Conservation (phyloP, 2,329 filamentous ascomycete species). For the Epichloe elymi region DNA sequence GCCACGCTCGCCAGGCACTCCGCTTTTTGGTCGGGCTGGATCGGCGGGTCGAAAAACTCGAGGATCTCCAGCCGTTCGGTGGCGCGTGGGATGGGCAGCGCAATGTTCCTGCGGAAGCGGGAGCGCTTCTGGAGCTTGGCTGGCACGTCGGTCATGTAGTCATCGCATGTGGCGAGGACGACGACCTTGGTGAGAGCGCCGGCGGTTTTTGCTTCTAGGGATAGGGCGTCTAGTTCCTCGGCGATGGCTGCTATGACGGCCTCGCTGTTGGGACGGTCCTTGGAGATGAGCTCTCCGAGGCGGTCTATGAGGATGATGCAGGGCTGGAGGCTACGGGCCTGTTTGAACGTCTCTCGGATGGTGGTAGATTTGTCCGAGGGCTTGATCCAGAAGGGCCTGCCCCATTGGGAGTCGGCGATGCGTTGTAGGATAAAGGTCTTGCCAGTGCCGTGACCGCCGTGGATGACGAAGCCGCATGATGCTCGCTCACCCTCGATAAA, state of each 20-base stretch:
- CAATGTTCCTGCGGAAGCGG: slow-evolving; percentile 55
- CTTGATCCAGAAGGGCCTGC: slow-evolving; percentile 49
- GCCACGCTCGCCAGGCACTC: slow-evolving; percentile 47
- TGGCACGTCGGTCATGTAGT: slow-evolving; percentile 61
- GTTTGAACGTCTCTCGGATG: slow-evolving; percentile 55
- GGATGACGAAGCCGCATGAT: slow-evolving; percentile 54
- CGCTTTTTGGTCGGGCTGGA: slow-evolving; percentile 35
- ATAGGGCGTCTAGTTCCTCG: slow-evolving; percentile 43
- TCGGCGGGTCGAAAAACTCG: slow-evolving; percentile 37
- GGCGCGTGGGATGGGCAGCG: slow-evolving; percentile 65
- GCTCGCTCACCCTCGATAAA: slow-evolving; percentile 17
- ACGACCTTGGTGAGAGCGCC: slow-evolving; percentile 44
- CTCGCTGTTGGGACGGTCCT: slow-evolving; percentile 37
- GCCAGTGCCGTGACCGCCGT: slow-evolving; percentile 74
- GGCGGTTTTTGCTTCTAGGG: slow-evolving; percentile 22
- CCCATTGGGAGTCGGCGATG: slow-evolving; percentile 57
- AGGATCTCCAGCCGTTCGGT: slow-evolving; percentile 62
- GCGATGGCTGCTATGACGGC: slow-evolving; percentile 37
- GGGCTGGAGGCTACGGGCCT: slow-evolving; percentile 55
- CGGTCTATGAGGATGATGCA: slow-evolving; percentile 71
- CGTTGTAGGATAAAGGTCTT: slow-evolving; percentile 64
- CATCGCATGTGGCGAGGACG: slow-evolving; percentile 60
- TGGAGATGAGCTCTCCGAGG: slow-evolving; percentile 55
- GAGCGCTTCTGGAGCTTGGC: slow-evolving; percentile 49
- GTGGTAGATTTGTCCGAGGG: slow-evolving; percentile 41